Conservation (phyloP, 371 early-diverging fungal species). For the Syncephalis fuscata region DNA sequence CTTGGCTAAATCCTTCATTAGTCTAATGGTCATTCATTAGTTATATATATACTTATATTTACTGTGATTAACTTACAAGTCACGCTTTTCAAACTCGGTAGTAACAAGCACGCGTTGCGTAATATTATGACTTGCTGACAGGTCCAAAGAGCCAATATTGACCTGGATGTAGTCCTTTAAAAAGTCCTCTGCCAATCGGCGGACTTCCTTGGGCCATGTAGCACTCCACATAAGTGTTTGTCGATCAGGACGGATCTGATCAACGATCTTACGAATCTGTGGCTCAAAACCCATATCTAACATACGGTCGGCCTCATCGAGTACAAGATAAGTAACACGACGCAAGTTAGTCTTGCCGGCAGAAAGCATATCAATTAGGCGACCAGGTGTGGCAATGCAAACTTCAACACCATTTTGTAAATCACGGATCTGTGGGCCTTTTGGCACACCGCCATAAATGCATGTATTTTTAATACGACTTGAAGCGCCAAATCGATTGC, state of each 20-base stretch:
- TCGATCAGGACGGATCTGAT: conserved; percentile 94
- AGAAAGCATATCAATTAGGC: conserved; percentile 96
- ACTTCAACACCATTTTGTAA: conserved; percentile 87
- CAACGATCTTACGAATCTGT: conserved; percentile 97
- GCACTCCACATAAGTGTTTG: conserved; percentile 99
- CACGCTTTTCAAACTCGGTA: conserved; percentile 75
- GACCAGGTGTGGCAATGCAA: conserved; percentile 98
- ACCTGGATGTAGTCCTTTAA: conserved; percentile 96
- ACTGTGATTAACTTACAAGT: conserved; percentile 18
- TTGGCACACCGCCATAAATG: conserved; percentile 92
- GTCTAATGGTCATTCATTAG: conserved; percentile 1
- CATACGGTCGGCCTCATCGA: conserved; percentile 99
- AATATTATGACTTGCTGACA: conserved; percentile 91
- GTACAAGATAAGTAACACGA: conserved; percentile 93
- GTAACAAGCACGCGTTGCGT: conserved; percentile 85
- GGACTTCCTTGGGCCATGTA: conserved; percentile 98
- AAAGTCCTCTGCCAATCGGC: conserved; percentile 84
- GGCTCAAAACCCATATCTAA: conserved; percentile 99
- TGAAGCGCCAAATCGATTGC: conserved; percentile 73
- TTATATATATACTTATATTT: not conserved
- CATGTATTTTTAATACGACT: conserved; percentile 89
- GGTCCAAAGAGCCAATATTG: conserved; percentile 91
- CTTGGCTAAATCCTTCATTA: conserved; percentile 35
- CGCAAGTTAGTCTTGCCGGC: conserved; percentile 76
- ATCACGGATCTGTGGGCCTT: conserved; percentile 90